A percentile compares a stretch with the other conserved stretches of the same genome.
These are phyloP conservation scores for Russula olivacea DNA, from an alignment of 768 basidiomycete genomes.

Conservation along the genomic window DNA sequence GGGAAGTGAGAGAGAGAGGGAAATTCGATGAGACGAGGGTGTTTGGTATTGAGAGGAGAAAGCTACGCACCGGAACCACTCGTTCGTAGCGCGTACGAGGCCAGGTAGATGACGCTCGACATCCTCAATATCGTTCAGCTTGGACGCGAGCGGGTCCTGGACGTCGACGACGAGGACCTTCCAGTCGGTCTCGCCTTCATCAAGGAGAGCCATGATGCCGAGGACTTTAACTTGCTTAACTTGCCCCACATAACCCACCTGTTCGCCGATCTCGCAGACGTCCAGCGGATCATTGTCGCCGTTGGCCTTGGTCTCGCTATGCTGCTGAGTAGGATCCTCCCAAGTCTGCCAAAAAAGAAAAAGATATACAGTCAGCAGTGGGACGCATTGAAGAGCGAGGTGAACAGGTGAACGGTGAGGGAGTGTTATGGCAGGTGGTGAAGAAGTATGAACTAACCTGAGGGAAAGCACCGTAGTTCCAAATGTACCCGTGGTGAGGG, in stretches of 20 bases:
- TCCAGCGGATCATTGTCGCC: slow-evolving; percentile 99
- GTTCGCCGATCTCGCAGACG: slow-evolving; percentile 99
- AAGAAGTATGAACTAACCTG: slow-evolving; percentile 50
- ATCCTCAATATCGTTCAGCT: slow-evolving; percentile 98
- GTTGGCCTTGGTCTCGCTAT: slow-evolving; percentile 97
- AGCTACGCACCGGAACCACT: slow-evolving; percentile 84
- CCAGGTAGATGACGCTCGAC: slow-evolving; percentile 98
- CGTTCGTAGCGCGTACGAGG: slow-evolving; percentile 93
- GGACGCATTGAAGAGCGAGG: too few species aligned
- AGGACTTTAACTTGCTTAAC: slow-evolving; percentile 99
- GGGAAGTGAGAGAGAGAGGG: too few species aligned
- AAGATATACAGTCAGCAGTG: neutral
- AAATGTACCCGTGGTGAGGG: slow-evolving; percentile 99
- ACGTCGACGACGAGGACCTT: slow-evolving; percentile 99
- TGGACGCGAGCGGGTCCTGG: slow-evolving; percentile 88
- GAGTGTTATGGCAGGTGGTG: neutral
- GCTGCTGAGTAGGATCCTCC: slow-evolving; percentile 85
- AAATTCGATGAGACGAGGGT: neutral
- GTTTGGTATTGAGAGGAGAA: too few species aligned
- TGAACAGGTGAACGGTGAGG: slow-evolving; percentile 9
- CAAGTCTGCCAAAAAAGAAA: slow-evolving; percentile 62
- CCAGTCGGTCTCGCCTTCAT: slow-evolving; percentile 99
- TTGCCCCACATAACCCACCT: slow-evolving; percentile 94
- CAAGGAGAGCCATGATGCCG: slow-evolving; percentile 98
- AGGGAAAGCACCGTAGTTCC: slow-evolving; percentile 99